Conservation (phyloP, 2,329 filamentous ascomycete genomes). For the Dactylellina cionopaga region DNA sequence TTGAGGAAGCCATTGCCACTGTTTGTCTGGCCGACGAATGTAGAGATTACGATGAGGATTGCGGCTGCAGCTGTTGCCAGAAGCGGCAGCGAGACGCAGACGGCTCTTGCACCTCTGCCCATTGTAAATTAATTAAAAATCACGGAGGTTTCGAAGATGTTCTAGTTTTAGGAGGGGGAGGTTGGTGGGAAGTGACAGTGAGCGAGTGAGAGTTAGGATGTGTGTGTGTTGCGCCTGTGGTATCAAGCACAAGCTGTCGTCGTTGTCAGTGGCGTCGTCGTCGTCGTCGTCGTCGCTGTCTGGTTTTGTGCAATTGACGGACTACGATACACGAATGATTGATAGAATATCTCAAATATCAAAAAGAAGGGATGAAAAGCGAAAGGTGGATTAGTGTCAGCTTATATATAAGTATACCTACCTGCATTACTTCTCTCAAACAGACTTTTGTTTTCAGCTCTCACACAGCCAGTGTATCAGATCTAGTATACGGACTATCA, state of each 20-base stretch:
- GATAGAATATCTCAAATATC: not conserved
- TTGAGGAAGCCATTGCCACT: slow-evolving; percentile 31
- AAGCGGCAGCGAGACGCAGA: slow-evolving; percentile 41
- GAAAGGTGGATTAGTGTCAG: slow-evolving; percentile 18
- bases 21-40: slow-evolving; percentile 51
- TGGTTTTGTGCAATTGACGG: too few species aligned
- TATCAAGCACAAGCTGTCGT: not conserved
- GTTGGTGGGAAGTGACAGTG: not conserved
- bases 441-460: slow-evolving; percentile 12
- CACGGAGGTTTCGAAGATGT: too few species aligned
- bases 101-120: slow-evolving; percentile 37
- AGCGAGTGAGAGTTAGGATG: too few species aligned
- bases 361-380: not conserved
- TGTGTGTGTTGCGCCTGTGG: slow-evolving; percentile 18
- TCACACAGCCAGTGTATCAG: slow-evolving; percentile 52
- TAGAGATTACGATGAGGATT: slow-evolving; percentile 43
- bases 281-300: too few species aligned
- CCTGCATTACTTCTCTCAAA: too few species aligned
- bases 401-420: slow-evolving; percentile 33
- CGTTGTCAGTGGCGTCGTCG: too few species aligned
- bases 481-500: not conserved
- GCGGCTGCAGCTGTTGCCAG: slow-evolving; percentile 38
- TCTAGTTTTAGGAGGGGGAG: not conserved
- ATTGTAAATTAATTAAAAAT: too few species aligned
- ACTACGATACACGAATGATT: too few species aligned